phyloP scores from a whole-genome alignment of 306 rosid genomes.

The Vigna radiata region DNA sequence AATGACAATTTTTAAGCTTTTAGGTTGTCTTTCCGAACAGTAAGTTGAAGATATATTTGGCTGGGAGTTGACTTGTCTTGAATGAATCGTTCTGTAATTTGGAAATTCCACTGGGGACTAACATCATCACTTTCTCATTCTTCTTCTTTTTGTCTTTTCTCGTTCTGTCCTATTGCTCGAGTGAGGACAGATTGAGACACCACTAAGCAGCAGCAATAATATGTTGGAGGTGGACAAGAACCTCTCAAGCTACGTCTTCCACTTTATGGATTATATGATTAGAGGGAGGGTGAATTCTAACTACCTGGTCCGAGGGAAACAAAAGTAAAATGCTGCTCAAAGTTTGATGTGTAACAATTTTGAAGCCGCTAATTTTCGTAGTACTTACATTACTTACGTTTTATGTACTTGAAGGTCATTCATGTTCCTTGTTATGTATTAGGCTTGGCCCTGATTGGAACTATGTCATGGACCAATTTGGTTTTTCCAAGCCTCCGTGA shows the following conservation, averaged over 20 bases:
- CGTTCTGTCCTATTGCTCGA: background rate
- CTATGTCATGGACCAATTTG: background rate
- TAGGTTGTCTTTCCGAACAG: background rate
- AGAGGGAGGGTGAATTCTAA: slow-evolving; percentile 18
- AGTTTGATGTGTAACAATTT: slow-evolving; percentile 28
- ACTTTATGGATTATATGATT: slow-evolving; percentile 18
- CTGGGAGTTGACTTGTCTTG: slow-evolving; percentile 4
- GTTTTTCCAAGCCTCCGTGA: slow-evolving; percentile 9
- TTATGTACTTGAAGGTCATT: slow-evolving; percentile 17
- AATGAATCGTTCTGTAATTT: background rate
- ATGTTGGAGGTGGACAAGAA: slow-evolving; percentile 39
- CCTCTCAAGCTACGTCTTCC: slow-evolving; percentile 25
- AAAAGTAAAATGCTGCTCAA: slow-evolving; percentile 30
- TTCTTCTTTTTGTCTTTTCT: slow-evolving; percentile 33
- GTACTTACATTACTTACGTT: slow-evolving; percentile 14
- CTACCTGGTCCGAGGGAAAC: slow-evolving; percentile 6
- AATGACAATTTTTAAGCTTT: background rate
- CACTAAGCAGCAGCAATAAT: slow-evolving; percentile 28
- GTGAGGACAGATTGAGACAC: slow-evolving; percentile 45
- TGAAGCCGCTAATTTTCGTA: slow-evolving; percentile 14
- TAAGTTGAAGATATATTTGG: slow-evolving; percentile 13
- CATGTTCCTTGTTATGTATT: slow-evolving; percentile 13
- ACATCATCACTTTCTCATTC: slow-evolving; percentile 3
- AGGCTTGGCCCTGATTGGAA: slow-evolving; percentile 35
- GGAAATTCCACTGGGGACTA: slow-evolving; percentile 27